A percentile compares a stretch with the other conserved stretches of the same genome.
Conservation (phyloP, 257 asterid species). For the Cruciata laevipes region DNA sequence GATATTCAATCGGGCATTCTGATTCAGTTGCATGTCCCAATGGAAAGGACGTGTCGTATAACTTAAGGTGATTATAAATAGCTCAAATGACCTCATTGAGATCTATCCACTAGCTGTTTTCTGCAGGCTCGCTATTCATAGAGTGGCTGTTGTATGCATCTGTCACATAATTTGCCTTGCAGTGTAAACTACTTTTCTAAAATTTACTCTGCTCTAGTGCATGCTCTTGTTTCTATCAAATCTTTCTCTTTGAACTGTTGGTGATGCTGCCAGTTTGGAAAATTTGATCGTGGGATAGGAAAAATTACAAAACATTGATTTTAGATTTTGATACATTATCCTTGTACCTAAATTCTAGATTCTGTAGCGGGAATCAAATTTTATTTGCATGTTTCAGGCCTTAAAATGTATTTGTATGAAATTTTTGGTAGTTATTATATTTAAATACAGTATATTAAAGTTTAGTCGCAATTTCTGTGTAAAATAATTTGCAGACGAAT, state of each 20-base stretch:
- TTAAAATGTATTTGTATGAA: not conserved
- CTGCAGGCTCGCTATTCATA: not conserved
- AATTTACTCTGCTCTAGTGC: not conserved
- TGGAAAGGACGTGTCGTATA: constrained; percentile 27
- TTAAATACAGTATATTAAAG: not conserved
- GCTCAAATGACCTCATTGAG: not conserved
- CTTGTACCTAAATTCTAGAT: not conserved
- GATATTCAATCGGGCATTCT: constrained; percentile 37
- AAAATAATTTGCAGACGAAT: not conserved
- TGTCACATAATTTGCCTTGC: not conserved
- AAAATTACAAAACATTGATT: not conserved
- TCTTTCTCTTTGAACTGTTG: not conserved
- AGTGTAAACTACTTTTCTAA: not conserved
- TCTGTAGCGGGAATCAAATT: not conserved
- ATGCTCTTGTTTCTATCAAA: not conserved
- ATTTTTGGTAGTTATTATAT: not conserved
- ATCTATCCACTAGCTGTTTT: not conserved
- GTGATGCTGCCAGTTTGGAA: constrained; percentile 1
- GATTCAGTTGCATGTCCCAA: constrained; percentile 28
- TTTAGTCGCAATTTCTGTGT: not conserved
- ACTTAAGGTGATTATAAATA: constrained; percentile 48
- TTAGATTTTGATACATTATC: not conserved
- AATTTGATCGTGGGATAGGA: not conserved
- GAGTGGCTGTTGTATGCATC: not conserved
- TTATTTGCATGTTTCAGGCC: not conserved